A percentile compares a stretch with the other conserved stretches of the same genome.
phyloP scores from a whole-genome alignment of 2,329 filamentous ascomycete species.

The Trichothecium roseum region DNA sequence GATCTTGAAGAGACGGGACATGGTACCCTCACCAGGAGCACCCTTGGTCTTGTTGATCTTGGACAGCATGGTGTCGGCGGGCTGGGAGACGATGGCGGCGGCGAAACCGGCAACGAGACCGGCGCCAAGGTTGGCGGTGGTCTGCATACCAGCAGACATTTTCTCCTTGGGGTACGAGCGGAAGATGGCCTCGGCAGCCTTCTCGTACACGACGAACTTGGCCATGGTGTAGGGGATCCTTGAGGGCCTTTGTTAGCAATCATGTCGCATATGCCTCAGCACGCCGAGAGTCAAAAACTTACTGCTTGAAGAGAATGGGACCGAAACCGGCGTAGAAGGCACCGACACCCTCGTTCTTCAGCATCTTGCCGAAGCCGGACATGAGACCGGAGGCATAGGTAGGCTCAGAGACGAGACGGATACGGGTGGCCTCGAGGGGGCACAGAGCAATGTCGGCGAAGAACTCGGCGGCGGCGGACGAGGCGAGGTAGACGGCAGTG shows the following conservation, averaged over 20 bases:
- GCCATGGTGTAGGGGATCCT: constrained; percentile 89
- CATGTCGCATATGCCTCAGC: not conserved
- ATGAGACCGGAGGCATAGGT: constrained; percentile 74
- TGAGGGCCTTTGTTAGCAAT: constrained; percentile 1
- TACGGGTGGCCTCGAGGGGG: constrained; percentile 87
- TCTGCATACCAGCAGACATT: constrained; percentile 60
- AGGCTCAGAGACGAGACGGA: constrained; percentile 82
- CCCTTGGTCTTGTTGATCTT: constrained; percentile 97
- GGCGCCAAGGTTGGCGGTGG: constrained; percentile 63
- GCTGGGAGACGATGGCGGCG: constrained; percentile 78
- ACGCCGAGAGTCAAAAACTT: constrained; percentile 10
- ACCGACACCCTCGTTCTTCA: constrained; percentile 70
- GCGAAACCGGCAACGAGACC: constrained; percentile 58
- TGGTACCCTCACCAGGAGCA: constrained; percentile 74
- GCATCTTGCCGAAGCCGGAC: constrained; percentile 73
- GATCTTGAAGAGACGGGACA: constrained; percentile 76
- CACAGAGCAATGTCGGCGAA: constrained; percentile 75
- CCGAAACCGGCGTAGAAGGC: constrained; percentile 91
- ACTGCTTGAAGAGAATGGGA: constrained; percentile 59
- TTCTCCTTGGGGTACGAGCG: constrained; percentile 57
- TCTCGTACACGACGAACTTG: constrained; percentile 93
- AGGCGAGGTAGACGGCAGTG: constrained; percentile 70
- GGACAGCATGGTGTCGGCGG: constrained; percentile 85
- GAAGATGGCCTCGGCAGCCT: constrained; percentile 70
- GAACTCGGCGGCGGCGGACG: constrained; percentile 54